Percentiles rank a stretch among this genome's conserved stretches.
phyloP scores from a whole-genome alignment of 306 rosid genomes.

The Glycyrrhiza uralensis region DNA sequence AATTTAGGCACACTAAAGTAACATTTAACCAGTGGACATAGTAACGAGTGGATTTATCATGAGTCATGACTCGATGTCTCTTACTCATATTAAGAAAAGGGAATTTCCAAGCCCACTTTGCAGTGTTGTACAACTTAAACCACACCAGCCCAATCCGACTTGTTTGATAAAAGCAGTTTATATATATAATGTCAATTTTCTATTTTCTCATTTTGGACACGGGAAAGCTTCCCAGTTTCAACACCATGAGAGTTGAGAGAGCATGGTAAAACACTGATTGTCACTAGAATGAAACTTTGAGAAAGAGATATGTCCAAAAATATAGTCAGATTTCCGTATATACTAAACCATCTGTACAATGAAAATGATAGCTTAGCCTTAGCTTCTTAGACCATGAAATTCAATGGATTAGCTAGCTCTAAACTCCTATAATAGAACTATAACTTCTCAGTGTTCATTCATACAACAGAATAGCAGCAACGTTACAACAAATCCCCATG shows the following conservation, averaged over 20 bases:
- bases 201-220: neutral
- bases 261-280: neutral
- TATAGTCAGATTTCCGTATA: neutral
- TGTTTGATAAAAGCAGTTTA: too few species aligned
- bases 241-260: neutral
- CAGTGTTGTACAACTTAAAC: too few species aligned
- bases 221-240: neutral
- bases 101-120: too few species aligned
- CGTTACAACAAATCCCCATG: neutral
- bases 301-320: neutral
- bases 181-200: too few species aligned
- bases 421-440: neutral
- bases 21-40: too few species aligned
- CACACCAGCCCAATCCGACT: too few species aligned
- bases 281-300: neutral
- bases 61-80: too few species aligned
- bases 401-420: conserved; percentile 6
- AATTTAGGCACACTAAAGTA: too few species aligned
- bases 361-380: neutral
- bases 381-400: neutral
- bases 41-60: too few species aligned
- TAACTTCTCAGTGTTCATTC: neutral
- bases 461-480: conserved; percentile 12
- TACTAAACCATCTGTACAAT: neutral
- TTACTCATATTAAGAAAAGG: too few species aligned